A percentile compares a stretch with the other conserved stretches of the same genome.
Evolutionary conservation across 331 rosid genomes (phyloP).

Genomic region (Quercus tomentella): DNA sequence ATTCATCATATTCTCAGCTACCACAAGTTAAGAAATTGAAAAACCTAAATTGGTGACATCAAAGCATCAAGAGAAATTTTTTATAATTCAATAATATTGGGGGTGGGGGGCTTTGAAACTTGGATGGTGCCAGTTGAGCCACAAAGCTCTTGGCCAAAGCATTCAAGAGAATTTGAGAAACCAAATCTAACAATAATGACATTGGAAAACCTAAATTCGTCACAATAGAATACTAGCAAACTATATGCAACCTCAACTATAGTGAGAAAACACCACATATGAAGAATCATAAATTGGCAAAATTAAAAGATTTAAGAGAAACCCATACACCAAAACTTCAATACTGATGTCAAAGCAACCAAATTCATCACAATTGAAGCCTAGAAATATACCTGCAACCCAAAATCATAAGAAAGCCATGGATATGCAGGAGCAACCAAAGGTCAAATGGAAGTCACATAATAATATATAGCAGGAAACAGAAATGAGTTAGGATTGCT

Average conservation of each 20-base stretch:
- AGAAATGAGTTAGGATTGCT: not conserved
- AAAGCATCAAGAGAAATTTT: not conserved
- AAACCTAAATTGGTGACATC: too few relatives aligned
- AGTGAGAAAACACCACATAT: too few relatives aligned
- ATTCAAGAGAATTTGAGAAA: not conserved
- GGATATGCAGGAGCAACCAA: not conserved
- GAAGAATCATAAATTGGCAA: not conserved
- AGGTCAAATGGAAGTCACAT: not conserved
- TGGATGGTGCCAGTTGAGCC: too few relatives aligned
- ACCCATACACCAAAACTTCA: not conserved
- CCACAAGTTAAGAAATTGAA: not conserved
- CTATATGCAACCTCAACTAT: not conserved
- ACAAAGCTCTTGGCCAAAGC: too few relatives aligned
- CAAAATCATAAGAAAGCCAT: not conserved
- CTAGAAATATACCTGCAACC: not conserved
- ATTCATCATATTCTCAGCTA: not conserved
- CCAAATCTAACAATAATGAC: not conserved
- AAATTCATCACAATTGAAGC: not conserved
- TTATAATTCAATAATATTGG: too few relatives aligned
- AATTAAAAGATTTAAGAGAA: not conserved
- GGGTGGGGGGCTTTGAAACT: too few relatives aligned
- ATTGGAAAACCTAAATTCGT: not conserved
- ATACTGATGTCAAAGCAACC: not conserved
- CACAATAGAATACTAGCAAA: not conserved
- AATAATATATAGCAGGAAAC: not conserved